phyloP scores from a whole-genome alignment of 257 asterid species.

The Mentha longifolia region DNA sequence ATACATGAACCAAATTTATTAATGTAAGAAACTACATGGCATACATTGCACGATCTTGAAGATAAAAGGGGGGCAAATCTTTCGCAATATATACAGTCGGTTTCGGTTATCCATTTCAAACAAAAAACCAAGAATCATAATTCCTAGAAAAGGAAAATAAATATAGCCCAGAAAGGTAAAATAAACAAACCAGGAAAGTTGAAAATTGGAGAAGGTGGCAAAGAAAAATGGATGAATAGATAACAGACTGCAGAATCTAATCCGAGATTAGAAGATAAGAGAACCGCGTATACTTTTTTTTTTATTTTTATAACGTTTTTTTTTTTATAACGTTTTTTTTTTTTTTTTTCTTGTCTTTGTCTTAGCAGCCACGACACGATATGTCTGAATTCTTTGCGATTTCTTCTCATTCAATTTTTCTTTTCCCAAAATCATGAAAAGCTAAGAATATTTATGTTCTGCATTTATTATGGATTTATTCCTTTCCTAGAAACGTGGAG shows the following conservation, averaged over 20 bases:
- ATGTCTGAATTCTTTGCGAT: not conserved
- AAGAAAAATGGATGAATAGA: not conserved
- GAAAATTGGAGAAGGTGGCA: constrained; percentile 30
- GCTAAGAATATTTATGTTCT: constrained; percentile 20
- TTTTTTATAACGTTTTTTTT: too few species aligned
- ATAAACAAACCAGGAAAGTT: constrained; percentile 26
- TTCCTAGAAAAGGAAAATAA: not conserved
- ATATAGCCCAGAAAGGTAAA: not conserved
- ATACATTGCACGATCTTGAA: not conserved
- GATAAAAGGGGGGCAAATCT: not conserved
- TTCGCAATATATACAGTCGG: too few species aligned
- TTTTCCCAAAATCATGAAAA: constrained; percentile 20
- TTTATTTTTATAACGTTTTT: too few species aligned
- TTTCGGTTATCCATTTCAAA: too few species aligned
- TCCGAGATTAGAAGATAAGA: constrained; percentile 17
- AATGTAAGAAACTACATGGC: not conserved
- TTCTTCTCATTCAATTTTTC: constrained; percentile 4
- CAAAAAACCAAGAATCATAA: not conserved
- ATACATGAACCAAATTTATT: not conserved
- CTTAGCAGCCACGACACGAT: not conserved
- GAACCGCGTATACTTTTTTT: constrained; percentile 17
- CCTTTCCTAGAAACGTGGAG: constrained; percentile 28
- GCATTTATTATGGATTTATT: constrained; percentile 11
- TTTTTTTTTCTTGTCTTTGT: not conserved
- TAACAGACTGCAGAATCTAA: constrained; percentile 10